Base-by-base conservation (phyloP, 768 basidiomycete species). In the Peribolospora baueri region DNA sequence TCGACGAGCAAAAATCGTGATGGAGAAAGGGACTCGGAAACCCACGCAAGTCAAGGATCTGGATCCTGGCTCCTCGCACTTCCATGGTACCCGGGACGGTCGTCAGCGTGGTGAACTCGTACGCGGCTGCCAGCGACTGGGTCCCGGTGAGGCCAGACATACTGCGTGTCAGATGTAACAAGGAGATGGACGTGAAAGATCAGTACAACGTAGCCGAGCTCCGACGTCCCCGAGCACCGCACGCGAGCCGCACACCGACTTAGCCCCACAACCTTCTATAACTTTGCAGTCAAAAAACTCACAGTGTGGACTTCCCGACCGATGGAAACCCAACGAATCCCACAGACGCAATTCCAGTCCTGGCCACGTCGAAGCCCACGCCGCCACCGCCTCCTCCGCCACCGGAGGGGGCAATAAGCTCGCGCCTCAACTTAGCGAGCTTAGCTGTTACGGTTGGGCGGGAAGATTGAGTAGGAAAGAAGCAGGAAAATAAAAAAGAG, bases 61-160 rank as follows among this genome's bases (percentile, higher is more conserved):
- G 91, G 62, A 95, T 87, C 40, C 87, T 85, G 25, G 91, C 88
- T 40, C 91, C 91, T 61, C 95, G 90, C 2, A 93, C 84, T 64
- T 83, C 86, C 49, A 98, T 63, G 0, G 87, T 93, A 43, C 90
- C 90, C 10, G 90, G 90, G 5, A 95, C 88, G 11, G 59, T 61
- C 3, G 58, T 61, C 10, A 61, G 54, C n/a, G 60, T 70, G n/a
- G 91, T 97, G 70, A 97, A 98, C 68, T 95, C 90, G 62, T 95
- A 93, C 58, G 41, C 53, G 7, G 91, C 93, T 13, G 82, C 81
- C 67, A 95, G 86, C 45, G 88, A 95, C 62, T 91, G 84, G 25
- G 90, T 97, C 56, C 93, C 93, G 5, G 91, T 98, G 56, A 87
- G 72, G 68, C 86, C 90, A 51, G 85, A 85, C 87, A 93, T 93